phyloP scores from a whole-genome alignment of 164 flowering plant species.

The Brasenia schreberi region DNA sequence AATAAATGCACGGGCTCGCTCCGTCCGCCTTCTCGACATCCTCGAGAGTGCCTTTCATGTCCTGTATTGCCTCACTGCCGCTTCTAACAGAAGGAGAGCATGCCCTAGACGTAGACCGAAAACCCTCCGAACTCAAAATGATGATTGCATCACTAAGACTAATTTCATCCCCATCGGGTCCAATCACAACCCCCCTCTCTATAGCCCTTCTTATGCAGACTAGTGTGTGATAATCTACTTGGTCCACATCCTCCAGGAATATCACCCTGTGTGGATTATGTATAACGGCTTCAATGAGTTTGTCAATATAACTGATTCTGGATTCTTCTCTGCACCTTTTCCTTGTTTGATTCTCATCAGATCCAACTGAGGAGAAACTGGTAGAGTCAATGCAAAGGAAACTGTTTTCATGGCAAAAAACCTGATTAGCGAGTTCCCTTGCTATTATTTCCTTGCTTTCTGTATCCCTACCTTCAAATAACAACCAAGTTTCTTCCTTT shows the following conservation, averaged over 20 bases:
- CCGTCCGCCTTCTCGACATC: conserved; percentile 9
- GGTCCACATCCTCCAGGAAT: conserved; percentile 64
- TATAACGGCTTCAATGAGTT: conserved; percentile 45
- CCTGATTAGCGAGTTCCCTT: conserved; percentile 53
- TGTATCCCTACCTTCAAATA: conserved; percentile 64
- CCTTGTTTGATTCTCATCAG: conserved; percentile 42
- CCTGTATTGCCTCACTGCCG: conserved; percentile 5
- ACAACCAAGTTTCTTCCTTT: conserved; percentile 87
- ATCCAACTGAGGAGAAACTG: conserved; percentile 50
- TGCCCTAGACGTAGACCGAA: conserved; percentile 58
- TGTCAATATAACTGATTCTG: conserved; percentile 45
- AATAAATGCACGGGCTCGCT: conserved; percentile 27
- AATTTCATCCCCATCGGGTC: conserved; percentile 36
- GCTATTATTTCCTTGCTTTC: conserved; percentile 64
- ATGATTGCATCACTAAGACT: conserved; percentile 56
- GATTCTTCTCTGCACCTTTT: conserved; percentile 70
- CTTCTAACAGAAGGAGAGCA: conserved; percentile 39
- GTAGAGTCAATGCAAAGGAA: conserved; percentile 46
- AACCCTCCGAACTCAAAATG: conserved; percentile 72
- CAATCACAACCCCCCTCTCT: conserved; percentile 46
- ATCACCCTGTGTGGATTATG: conserved; percentile 69
- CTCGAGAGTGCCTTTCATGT: background rate
- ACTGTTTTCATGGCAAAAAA: conserved; percentile 53
- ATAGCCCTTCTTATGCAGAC: conserved; percentile 60
- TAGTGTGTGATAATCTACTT: conserved; percentile 56